These are phyloP conservation scores for Penicillium sp. DNA, from an alignment of 2,329 filamentous ascomycete genomes.

Conservation along the genomic window DNA sequence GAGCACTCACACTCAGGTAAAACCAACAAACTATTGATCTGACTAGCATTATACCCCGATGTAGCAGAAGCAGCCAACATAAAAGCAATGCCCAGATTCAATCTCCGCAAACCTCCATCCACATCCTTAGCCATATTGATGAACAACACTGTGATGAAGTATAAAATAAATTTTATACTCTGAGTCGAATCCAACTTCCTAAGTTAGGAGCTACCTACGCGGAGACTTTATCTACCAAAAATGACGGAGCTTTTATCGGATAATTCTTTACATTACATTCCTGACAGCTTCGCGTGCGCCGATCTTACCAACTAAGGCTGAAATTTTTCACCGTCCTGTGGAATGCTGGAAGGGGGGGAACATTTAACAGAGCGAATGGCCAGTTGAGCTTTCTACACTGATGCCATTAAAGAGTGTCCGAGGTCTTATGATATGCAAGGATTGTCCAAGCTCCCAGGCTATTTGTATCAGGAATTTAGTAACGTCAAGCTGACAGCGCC, in stretches of 20 bases:
- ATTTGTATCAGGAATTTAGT: slow-evolving; percentile 4
- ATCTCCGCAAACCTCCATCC: slow-evolving; percentile 17
- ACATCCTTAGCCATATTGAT: not conserved
- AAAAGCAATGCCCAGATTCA: slow-evolving; percentile 24
- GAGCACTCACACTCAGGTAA: slow-evolving; percentile 21
- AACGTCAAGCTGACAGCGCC: not conserved
- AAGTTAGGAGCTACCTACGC: not conserved
- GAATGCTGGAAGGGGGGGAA: slow-evolving; percentile 15
- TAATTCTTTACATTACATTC: slow-evolving; percentile 6
- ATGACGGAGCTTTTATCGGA: slow-evolving; percentile 9
- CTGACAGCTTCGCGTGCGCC: not conserved
- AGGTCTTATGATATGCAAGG: slow-evolving; percentile 5
- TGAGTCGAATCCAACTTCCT: not conserved
- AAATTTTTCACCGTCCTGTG: slow-evolving; percentile 1
- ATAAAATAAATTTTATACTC: not conserved
- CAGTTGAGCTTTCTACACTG: not conserved
- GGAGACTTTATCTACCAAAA: not conserved
- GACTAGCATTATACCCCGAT: slow-evolving; percentile 25
- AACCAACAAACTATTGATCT: slow-evolving; percentile 26
- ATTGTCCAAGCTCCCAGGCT: not conserved
- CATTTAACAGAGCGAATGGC: slow-evolving; percentile 10
- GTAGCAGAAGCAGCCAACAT: slow-evolving; percentile 27
- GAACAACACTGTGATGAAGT: not conserved
- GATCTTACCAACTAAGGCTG: not conserved
- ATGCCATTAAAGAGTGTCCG: not conserved